These are phyloP conservation scores for Candida ulmi DNA, from an alignment of 805 yeast genomes.

Conservation along the genomic window DNA sequence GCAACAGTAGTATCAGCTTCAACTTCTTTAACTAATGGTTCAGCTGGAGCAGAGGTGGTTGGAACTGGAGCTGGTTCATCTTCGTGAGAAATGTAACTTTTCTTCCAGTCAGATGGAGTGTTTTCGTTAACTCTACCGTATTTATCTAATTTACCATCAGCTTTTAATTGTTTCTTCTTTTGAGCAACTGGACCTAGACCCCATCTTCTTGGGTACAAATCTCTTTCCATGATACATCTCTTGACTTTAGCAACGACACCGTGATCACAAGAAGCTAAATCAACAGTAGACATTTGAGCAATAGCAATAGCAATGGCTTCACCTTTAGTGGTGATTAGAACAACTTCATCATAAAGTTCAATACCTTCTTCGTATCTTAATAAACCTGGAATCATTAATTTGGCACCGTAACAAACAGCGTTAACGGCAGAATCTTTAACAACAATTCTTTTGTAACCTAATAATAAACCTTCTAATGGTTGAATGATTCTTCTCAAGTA, in stretches of 20 bases:
- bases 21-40: conserved; percentile 43
- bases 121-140: conserved; percentile 89
- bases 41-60: conserved; percentile 29
- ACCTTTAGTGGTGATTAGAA: conserved; percentile 97
- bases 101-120: conserved; percentile 92
- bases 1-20: conserved; percentile 23
- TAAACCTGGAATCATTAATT: conserved; percentile 97
- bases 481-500: conserved; percentile 90
- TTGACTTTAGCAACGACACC: conserved; percentile 98
- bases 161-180: conserved; percentile 96
- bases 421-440: conserved; percentile 94
- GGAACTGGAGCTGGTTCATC: conserved; percentile 52
- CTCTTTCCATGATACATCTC: conserved; percentile 99
- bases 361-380: conserved; percentile 97
- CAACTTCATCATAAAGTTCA: conserved; percentile 96
- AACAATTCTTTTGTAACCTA: conserved; percentile 95
- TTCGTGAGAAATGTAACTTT: conserved; percentile 68
- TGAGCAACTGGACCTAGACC: conserved; percentile 98
- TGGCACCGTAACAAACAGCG: conserved; percentile 98
- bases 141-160: conserved; percentile 95
- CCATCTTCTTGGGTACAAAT: conserved; percentile 99
- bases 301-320: conserved; percentile 98
- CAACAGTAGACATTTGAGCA: conserved; percentile 98
- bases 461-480: conserved; percentile 89
- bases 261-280: conserved; percentile 93